Conservation (phyloP, 169 alveolate species). For the Plasmodium blacklocki region DNA sequence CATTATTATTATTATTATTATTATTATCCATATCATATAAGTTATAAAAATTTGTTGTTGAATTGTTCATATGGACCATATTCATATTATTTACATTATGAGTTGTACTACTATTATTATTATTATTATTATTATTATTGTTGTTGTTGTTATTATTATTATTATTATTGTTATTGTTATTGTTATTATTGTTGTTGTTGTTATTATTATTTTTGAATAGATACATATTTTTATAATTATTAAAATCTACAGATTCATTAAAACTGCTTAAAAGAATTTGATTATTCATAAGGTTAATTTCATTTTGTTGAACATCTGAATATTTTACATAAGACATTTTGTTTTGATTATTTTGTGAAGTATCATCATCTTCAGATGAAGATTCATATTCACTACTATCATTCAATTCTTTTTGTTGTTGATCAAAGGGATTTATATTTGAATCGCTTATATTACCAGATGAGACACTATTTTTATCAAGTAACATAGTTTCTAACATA, state of each 20-base stretch:
- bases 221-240: not conserved
- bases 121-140: not conserved
- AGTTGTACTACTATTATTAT: not conserved
- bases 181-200: not conserved
- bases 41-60: not conserved
- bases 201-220: not conserved
- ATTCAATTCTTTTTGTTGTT: not conserved
- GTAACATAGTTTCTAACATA: conserved; percentile 79
- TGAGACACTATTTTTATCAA: conserved; percentile 49
- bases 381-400: not conserved
- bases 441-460: conserved; percentile 9
- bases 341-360: conserved; percentile 6
- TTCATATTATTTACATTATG: not conserved
- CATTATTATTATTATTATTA: conserved; percentile 1
- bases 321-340: conserved; percentile 1
- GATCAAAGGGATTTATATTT: not conserved
- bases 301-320: conserved; percentile 15
- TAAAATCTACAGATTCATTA: not conserved
- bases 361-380: not conserved
- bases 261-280: not conserved
- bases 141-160: not conserved
- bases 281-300: not conserved
- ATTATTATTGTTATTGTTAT: not conserved
- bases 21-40: conserved; percentile 1
- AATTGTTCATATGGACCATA: not conserved